Conservation (phyloP, 2,329 filamentous ascomycete genomes). For the Botrytis elliptica region DNA sequence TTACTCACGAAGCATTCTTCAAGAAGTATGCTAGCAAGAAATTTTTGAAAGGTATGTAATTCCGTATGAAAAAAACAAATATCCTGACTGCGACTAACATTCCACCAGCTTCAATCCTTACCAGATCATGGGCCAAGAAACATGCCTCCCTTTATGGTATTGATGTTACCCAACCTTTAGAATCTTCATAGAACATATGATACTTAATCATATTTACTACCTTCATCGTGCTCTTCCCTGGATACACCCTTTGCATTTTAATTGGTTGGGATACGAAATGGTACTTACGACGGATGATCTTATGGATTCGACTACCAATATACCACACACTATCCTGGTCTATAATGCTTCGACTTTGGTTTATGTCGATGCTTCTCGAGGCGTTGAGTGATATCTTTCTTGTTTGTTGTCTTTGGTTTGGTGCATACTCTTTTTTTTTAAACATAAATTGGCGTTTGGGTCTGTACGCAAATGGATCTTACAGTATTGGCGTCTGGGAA, state of each 20-base stretch:
- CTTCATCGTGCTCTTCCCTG: constrained; percentile 35
- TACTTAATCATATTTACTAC: constrained; percentile 31
- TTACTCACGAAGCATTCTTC: constrained; percentile 96
- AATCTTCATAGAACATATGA: constrained; percentile 33
- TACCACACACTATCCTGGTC: constrained; percentile 16
- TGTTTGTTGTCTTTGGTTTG: constrained; percentile 15
- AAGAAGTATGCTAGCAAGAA: constrained; percentile 99
- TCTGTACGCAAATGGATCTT: constrained; percentile 21
- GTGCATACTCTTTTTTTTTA: constrained; percentile 17
- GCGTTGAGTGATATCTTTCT: constrained; percentile 20
- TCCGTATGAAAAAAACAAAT: not conserved
- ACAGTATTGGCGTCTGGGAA: constrained; percentile 21
- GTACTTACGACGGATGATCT: constrained; percentile 36
- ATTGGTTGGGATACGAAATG: constrained; percentile 39
- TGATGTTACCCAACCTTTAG: constrained; percentile 38
- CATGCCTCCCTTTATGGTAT: constrained; percentile 60
- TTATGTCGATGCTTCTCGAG: constrained; percentile 18
- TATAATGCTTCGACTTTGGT: constrained; percentile 19
- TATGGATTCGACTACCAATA: constrained; percentile 21
- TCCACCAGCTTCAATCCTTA: constrained; percentile 76
- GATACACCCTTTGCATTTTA: constrained; percentile 38
- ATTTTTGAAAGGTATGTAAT: constrained; percentile 84
- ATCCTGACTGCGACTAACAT: constrained; percentile 27
- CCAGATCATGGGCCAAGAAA: constrained; percentile 91
- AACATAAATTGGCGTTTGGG: constrained; percentile 19